A percentile compares a stretch with the other conserved stretches of the same genome.
Conservation (phyloP, 1,284 basidiomycete species). For the Trichosporon faecale region DNA sequence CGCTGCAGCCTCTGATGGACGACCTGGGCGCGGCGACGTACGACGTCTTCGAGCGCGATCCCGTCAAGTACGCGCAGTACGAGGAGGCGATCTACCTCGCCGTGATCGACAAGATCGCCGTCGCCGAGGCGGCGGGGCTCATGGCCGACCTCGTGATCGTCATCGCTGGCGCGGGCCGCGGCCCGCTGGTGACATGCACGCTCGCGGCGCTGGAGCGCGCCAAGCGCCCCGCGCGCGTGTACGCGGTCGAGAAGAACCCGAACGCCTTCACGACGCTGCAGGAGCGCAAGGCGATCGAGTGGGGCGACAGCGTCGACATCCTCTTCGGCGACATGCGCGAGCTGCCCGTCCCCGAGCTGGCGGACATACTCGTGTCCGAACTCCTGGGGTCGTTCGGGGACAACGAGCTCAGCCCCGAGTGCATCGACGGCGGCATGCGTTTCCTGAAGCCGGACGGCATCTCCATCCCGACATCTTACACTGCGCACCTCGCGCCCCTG, state of each 20-base stretch:
- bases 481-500: constrained; percentile 87
- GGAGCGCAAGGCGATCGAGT: constrained; percentile 72
- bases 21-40: constrained; percentile 93
- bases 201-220: constrained; percentile 74
- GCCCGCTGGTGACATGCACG: constrained; percentile 85
- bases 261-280: constrained; percentile 91
- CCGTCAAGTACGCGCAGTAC: constrained; percentile 92
- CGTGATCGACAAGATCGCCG: constrained; percentile 63
- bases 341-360: constrained; percentile 73
- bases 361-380: constrained; percentile 93
- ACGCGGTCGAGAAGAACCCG: constrained; percentile 95
- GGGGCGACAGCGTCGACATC: constrained; percentile 76
- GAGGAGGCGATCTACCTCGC: constrained; percentile 88
- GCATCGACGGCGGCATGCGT: constrained; percentile 89
- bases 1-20: constrained; percentile 95
- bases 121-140: not conserved
- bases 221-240: constrained; percentile 64
- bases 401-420: constrained; percentile 97
- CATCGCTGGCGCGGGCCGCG: constrained; percentile 92
- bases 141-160: constrained; percentile 59
- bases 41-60: constrained; percentile 96
- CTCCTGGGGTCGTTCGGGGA: constrained; percentile 96
- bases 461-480: constrained; percentile 94
- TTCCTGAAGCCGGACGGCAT: constrained; percentile 86
- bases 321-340: constrained; percentile 92